A percentile compares a stretch with the other conserved stretches of the same genome.
Conservation (phyloP, 2,329 filamentous ascomycete genomes). For the Ascosphaera acerosa region DNA sequence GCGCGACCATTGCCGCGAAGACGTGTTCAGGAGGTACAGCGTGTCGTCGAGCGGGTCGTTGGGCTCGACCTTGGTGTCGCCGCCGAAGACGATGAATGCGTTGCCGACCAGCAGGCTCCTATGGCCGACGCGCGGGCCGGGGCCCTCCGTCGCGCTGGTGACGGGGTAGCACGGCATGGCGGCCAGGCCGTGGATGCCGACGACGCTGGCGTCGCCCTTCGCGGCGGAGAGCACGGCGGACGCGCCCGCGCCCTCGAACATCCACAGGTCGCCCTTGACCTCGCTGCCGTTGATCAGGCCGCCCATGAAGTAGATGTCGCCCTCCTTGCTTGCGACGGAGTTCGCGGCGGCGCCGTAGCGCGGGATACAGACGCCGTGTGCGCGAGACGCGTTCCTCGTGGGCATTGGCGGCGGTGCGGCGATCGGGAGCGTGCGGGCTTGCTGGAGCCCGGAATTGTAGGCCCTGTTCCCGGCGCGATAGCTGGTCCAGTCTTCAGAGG, state of each 20-base stretch:
- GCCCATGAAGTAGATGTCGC: conserved; percentile 93
- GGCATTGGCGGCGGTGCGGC: conserved; percentile 62
- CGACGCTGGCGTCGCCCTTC: neutral
- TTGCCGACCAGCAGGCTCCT: conserved; percentile 87
- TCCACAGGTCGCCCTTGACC: conserved; percentile 92
- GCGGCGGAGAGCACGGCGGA: conserved; percentile 27
- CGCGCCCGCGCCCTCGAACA: conserved; percentile 66
- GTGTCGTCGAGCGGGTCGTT: conserved; percentile 81
- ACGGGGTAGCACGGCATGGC: conserved; percentile 58
- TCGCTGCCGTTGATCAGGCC: conserved; percentile 85
- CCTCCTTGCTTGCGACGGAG: conserved; percentile 75
- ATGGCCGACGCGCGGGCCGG: conserved; percentile 83
- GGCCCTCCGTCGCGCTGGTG: conserved; percentile 75
- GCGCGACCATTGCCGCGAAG: conserved; percentile 97
- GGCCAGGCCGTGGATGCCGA: neutral
- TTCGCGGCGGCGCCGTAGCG: conserved; percentile 96
- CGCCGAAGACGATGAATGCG: conserved; percentile 95
- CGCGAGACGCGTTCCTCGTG: conserved; percentile 47
- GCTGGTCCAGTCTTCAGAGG: conserved; percentile 51
- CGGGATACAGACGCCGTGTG: conserved; percentile 70
- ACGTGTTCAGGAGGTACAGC: conserved; percentile 87
- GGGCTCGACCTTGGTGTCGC: conserved; percentile 93
- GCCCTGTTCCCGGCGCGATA: no score
- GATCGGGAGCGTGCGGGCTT: conserved; percentile 56
- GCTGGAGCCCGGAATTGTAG: conserved; percentile 36